These are phyloP conservation scores for Aphanoascus verrucosus DNA, from an alignment of 2,329 filamentous ascomycete genomes.

Conservation along the genomic window DNA sequence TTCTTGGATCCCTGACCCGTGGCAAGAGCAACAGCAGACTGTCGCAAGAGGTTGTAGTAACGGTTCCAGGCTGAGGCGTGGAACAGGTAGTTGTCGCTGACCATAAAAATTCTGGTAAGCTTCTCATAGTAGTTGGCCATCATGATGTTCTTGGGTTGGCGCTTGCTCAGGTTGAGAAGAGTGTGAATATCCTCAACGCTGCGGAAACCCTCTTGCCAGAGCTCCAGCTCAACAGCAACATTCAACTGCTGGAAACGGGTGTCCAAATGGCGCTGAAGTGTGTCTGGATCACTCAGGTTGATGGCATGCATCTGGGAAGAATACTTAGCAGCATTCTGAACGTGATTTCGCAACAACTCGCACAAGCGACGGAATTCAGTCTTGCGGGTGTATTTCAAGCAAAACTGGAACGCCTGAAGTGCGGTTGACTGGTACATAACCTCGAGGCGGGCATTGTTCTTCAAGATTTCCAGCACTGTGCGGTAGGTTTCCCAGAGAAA, in stretches of 20 bases:
- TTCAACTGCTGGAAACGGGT: slow-evolving; percentile 98
- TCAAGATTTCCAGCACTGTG: slow-evolving; percentile 93
- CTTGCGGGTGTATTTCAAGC: slow-evolving; percentile 94
- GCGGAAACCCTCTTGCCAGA: slow-evolving; percentile 99
- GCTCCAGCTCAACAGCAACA: slow-evolving; percentile 90
- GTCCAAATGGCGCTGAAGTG: slow-evolving; percentile 90
- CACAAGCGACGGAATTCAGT: slow-evolving; percentile 98
- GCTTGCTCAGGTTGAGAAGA: slow-evolving; percentile 92
- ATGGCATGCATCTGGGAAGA: slow-evolving; percentile 98
- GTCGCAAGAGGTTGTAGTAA: slow-evolving; percentile 92
- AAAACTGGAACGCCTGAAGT: slow-evolving; percentile 97
- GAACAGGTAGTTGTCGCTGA: slow-evolving; percentile 99
- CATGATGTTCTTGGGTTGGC: slow-evolving; percentile 96
- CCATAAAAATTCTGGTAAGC: slow-evolving; percentile 93
- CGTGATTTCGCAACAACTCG: slow-evolving; percentile 94
- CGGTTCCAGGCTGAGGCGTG: slow-evolving; percentile 95
- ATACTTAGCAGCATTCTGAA: slow-evolving; percentile 98
- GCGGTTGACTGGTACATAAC: slow-evolving; percentile 97
- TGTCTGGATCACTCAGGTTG: slow-evolving; percentile 95
- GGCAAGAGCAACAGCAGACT: slow-evolving; percentile 73
- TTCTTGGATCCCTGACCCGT: slow-evolving; percentile 82
- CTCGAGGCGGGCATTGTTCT: slow-evolving; percentile 96
- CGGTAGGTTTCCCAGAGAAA: slow-evolving; percentile 99
- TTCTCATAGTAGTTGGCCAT: slow-evolving; percentile 99
- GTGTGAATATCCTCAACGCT: slow-evolving; percentile 99